A percentile compares a stretch with the other conserved stretches of the same genome.
phyloP scores from a whole-genome alignment of 805 yeast species.

The Millerozyma miso region DNA sequence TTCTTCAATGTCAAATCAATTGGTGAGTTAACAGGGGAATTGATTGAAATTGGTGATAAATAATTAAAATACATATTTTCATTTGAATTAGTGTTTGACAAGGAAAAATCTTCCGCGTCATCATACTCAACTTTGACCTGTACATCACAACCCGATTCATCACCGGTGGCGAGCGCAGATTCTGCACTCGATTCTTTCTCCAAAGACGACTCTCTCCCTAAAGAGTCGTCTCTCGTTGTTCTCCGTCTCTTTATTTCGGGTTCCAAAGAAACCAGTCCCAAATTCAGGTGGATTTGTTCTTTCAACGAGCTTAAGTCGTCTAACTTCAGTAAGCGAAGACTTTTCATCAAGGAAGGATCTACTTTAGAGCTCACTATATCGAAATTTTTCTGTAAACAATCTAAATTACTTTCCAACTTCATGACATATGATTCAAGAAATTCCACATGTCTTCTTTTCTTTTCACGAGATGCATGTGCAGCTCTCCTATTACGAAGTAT shows the following conservation, averaged over 20 bases:
- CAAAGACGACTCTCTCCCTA: neutral
- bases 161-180: neutral
- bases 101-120: conserved; percentile 9
- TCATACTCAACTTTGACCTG: conserved; percentile 6
- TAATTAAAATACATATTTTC: conserved; percentile 25
- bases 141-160: conserved; percentile 2
- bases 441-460: conserved; percentile 90
- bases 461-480: conserved; percentile 96
- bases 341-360: conserved; percentile 7
- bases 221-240: conserved; percentile 1
- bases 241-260: conserved; percentile 11
- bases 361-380: conserved; percentile 12
- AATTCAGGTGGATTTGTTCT: conserved; percentile 23
- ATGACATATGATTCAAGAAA: conserved; percentile 62
- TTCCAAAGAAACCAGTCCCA: conserved; percentile 6
- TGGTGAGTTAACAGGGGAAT: conserved; percentile 37
- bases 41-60: conserved; percentile 41
- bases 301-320: conserved; percentile 20
- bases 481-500: conserved; percentile 92
- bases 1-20: conserved; percentile 32
- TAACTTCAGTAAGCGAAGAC: conserved; percentile 8
- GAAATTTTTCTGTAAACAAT: conserved; percentile 21
- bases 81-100: conserved; percentile 3
- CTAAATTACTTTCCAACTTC: conserved; percentile 36
- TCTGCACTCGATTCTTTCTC: conserved; percentile 1